Evolutionary conservation across 2,329 filamentous ascomycete species (phyloP).

Genomic region (Xylariales sp.): DNA sequence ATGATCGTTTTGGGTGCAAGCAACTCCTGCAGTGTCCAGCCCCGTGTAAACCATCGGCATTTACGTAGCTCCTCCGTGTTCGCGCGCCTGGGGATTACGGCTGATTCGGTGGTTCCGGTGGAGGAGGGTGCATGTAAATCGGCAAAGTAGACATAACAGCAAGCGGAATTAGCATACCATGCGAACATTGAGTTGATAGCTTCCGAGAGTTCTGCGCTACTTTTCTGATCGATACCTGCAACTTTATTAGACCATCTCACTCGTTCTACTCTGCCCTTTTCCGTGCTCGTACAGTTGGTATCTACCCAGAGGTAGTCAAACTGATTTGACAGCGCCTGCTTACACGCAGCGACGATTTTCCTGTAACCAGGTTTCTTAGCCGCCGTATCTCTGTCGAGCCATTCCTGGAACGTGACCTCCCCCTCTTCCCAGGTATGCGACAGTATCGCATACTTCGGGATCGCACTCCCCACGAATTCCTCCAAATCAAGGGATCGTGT

Average conservation of each 20-base stretch:
- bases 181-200: conserved; percentile 13
- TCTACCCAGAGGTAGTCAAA: conserved; percentile 36
- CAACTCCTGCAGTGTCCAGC: conserved; percentile 36
- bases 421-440: conserved; percentile 21
- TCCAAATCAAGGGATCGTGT: conserved; percentile 9
- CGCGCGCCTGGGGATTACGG: not conserved
- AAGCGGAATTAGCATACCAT: conserved; percentile 33
- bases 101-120: not conserved
- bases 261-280: not conserved
- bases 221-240: conserved; percentile 36
- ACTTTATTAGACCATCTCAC: not conserved
- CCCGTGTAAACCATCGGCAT: conserved; percentile 9
- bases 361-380: not conserved
- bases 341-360: conserved; percentile 16
- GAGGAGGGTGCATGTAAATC: conserved; percentile 10
- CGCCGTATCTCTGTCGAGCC: not conserved
- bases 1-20: conserved; percentile 22
- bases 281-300: conserved; percentile 28
- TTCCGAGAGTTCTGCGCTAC: conserved; percentile 36
- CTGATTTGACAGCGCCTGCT: not conserved
- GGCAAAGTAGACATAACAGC: conserved; percentile 36
- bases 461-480: not conserved
- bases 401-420: conserved; percentile 21
- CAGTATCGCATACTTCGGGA: conserved; percentile 19
- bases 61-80: not conserved